phyloP scores from a whole-genome alignment of 305 asterid genomes.

The Fraxinus latifolia region DNA sequence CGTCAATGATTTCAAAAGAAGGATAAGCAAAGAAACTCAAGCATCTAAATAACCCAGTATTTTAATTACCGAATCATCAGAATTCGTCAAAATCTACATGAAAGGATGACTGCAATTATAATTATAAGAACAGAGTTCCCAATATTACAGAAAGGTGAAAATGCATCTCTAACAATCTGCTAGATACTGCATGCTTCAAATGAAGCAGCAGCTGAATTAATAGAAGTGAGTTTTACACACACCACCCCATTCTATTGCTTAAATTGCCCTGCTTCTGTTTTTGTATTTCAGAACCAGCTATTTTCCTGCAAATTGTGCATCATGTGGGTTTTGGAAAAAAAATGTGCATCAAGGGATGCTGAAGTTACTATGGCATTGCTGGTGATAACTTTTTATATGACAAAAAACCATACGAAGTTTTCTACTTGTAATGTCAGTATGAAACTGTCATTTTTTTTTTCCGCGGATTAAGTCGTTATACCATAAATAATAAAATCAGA shows the following conservation, averaged over 20 bases:
- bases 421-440: background rate
- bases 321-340: background rate
- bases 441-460: slow-evolving; percentile 8
- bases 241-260: background rate
- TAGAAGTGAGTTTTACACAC: slow-evolving; percentile 3
- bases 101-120: background rate
- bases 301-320: background rate
- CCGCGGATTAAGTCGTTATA: slow-evolving; percentile 5
- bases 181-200: slow-evolving; percentile 2
- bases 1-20: background rate
- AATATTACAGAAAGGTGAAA: background rate
- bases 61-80: background rate
- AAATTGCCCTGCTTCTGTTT: background rate
- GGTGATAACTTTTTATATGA: background rate
- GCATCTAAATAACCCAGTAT: background rate
- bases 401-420: background rate
- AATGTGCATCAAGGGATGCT: background rate
- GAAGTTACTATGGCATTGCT: background rate
- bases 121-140: background rate
- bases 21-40: background rate
- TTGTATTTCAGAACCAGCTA: background rate
- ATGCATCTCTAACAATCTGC: background rate
- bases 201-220: slow-evolving; percentile 1
- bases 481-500: slow-evolving; percentile 7
- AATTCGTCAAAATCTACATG: background rate